phyloP scores from a whole-genome alignment of 441 rosid species.

The Populus hybrid region DNA sequence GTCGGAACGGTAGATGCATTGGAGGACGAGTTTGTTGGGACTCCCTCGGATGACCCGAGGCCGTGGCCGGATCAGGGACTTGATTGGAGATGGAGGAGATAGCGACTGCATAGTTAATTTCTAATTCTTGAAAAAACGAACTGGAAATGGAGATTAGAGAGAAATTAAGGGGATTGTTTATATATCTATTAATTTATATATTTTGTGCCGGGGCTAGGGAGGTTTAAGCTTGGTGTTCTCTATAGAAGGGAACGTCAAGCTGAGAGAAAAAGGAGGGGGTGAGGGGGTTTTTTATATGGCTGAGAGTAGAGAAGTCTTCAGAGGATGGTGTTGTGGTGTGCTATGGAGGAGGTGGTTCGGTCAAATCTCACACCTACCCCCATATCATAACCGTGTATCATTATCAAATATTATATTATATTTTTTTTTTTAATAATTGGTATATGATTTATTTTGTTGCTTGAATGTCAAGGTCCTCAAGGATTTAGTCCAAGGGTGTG shows the following conservation, averaged over 20 bases:
- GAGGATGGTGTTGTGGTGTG: neutral
- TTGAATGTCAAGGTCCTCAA: neutral
- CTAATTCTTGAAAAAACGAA: neutral
- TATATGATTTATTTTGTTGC: neutral
- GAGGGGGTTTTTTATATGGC: conserved; percentile 33
- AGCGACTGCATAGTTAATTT: conserved; percentile 38
- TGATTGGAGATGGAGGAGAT: conserved; percentile 39
- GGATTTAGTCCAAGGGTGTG: neutral
- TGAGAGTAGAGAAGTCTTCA: conserved; percentile 11
- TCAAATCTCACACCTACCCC: neutral
- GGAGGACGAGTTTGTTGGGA: conserved; percentile 19
- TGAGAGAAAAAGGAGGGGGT: conserved; percentile 33
- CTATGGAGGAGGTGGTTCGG: neutral
- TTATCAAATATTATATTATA: neutral
- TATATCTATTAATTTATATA: no score
- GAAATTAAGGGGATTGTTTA: neutral
- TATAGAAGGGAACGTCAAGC: conserved; percentile 77
- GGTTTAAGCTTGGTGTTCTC: conserved; percentile 66
- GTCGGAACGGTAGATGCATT: conserved; percentile 52
- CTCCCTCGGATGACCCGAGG: conserved; percentile 21
- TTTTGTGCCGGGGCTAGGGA: no score
- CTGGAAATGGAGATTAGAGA: neutral
- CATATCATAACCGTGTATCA: neutral
- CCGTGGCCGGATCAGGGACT: conserved; percentile 26
- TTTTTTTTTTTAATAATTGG: neutral